phyloP scores from a whole-genome alignment of 306 rosid species.

The Cucurbita ficifolia region DNA sequence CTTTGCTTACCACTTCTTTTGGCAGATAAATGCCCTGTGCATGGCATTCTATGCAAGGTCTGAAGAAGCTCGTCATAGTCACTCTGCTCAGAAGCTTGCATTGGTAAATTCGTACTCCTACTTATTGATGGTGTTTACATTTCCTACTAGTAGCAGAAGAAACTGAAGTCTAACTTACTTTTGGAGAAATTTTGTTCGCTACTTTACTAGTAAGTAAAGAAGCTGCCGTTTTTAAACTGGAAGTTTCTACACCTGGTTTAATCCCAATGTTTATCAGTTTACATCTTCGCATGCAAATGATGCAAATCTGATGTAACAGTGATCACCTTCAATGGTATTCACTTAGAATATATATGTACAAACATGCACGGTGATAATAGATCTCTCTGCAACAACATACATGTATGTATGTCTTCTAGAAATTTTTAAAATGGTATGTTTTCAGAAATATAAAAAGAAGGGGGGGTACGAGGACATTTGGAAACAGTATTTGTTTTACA shows the following conservation, averaged over 20 bases:
- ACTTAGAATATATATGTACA: not conserved
- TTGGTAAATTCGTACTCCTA: constrained; percentile 32
- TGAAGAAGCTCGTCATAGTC: constrained; percentile 82
- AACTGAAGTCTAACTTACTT: not conserved
- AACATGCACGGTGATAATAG: not conserved
- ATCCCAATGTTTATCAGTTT: not conserved
- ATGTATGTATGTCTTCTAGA: not conserved
- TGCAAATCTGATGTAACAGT: not conserved
- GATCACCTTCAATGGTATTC: not conserved
- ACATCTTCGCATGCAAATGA: not conserved
- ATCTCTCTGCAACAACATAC: not conserved
- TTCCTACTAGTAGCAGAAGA: not conserved
- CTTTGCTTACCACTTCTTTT: constrained; percentile 7
- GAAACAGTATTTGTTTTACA: not conserved
- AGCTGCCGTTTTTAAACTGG: not conserved
- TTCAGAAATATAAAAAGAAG: not conserved
- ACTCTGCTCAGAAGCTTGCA: constrained; percentile 78
- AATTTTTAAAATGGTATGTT: not conserved
- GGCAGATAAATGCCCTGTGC: constrained; percentile 84
- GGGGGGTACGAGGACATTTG: not conserved
- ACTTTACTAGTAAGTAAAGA: no score
- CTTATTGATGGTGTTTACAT: not conserved
- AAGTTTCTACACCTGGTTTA: not conserved
- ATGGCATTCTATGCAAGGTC: constrained; percentile 93
- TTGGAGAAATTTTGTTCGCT: not conserved